A percentile compares a stretch with the other conserved stretches of the same genome.
Conservation (phyloP, 139 green algal genomes). For the Mychonastes homosphaera region DNA sequence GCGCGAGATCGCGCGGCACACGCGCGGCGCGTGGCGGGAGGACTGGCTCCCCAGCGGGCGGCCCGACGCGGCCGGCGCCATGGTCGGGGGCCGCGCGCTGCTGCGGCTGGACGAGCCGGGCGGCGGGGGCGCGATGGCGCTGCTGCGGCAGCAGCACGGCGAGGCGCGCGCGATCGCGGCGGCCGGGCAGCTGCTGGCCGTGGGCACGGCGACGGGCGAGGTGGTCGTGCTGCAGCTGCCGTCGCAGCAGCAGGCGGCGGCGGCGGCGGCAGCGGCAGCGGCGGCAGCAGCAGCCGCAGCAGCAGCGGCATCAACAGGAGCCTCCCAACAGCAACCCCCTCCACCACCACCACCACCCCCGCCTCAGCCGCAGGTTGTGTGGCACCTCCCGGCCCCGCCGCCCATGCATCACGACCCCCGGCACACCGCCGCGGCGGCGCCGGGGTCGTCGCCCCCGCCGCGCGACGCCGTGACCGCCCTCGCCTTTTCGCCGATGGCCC, state of each 20-base stretch:
- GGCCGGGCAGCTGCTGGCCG: conserved; percentile 22
- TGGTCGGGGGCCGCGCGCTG: conserved; percentile 38
- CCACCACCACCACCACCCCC: not conserved
- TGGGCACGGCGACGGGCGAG: conserved; percentile 27
- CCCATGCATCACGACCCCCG: not conserved
- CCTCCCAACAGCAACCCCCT: not conserved
- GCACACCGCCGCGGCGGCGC: conserved; percentile 1
- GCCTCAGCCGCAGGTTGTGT: too few species aligned
- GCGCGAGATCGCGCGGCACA: too few species aligned
- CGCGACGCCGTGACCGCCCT: conserved; percentile 33
- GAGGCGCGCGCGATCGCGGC: conserved; percentile 21
- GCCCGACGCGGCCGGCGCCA: conserved; percentile 29
- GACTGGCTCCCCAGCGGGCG: conserved; percentile 37
- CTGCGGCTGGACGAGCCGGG: conserved; percentile 33
- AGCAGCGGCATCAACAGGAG: not conserved
- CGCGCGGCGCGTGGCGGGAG: too few species aligned
- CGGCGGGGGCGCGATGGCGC: conserved; percentile 3
- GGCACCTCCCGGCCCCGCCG: not conserved
- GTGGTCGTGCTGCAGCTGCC: conserved; percentile 31
- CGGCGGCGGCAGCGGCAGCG: conserved; percentile 5
- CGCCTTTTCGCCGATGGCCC: conserved; percentile 18
- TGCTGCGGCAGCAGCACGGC: too few species aligned
- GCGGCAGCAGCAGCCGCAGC: conserved; percentile 2
- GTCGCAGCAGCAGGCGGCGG: not conserved
- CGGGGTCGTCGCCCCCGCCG: conserved; percentile 12